Conservation (phyloP, 1,284 basidiomycete species). For the Athelia psychrophila region DNA sequence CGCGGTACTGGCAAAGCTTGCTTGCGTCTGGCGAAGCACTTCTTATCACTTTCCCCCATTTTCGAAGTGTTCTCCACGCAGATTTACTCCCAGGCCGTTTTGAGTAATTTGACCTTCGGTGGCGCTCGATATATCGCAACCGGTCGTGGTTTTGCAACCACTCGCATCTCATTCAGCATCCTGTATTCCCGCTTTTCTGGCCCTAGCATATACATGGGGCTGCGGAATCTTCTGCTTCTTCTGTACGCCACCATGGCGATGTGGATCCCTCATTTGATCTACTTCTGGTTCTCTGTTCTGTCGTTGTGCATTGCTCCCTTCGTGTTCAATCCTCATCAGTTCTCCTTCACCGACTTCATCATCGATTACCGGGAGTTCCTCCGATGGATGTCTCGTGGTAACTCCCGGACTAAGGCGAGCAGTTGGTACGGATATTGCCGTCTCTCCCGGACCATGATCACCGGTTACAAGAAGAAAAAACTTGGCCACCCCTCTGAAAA, state of each 20-base stretch:
- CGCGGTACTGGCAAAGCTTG: slow-evolving; percentile 93
- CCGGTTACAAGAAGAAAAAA: slow-evolving; percentile 98
- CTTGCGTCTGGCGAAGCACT: slow-evolving; percentile 90
- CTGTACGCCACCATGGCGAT: slow-evolving; percentile 88
- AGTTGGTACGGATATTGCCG: slow-evolving; percentile 99
- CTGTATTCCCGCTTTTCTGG: slow-evolving; percentile 97
- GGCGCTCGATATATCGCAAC: slow-evolving; percentile 97
- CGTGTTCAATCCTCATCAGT: slow-evolving; percentile 98
- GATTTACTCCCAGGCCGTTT: slow-evolving; percentile 93
- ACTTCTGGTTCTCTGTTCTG: slow-evolving; percentile 94
- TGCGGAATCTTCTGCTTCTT: slow-evolving; percentile 86
- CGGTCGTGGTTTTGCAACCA: slow-evolving; percentile 95
- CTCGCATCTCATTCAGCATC: slow-evolving; percentile 90
- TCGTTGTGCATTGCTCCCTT: slow-evolving; percentile 94
- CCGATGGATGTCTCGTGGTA: slow-evolving; percentile 97
- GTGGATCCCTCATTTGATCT: slow-evolving; percentile 92
- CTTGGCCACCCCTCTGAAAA: slow-evolving; percentile 96
- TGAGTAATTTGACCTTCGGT: slow-evolving; percentile 94
- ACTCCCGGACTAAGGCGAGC: slow-evolving; percentile 92
- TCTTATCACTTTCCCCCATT: slow-evolving; percentile 90
- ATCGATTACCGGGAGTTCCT: slow-evolving; percentile 97
- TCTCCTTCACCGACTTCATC: slow-evolving; percentile 93
- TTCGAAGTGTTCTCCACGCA: slow-evolving; percentile 98
- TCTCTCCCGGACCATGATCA: slow-evolving; percentile 92
- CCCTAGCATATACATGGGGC: slow-evolving; percentile 97